Base-by-base conservation (phyloP, 768 basidiomycete genomes). In the Phylloporus scabripes region DNA sequence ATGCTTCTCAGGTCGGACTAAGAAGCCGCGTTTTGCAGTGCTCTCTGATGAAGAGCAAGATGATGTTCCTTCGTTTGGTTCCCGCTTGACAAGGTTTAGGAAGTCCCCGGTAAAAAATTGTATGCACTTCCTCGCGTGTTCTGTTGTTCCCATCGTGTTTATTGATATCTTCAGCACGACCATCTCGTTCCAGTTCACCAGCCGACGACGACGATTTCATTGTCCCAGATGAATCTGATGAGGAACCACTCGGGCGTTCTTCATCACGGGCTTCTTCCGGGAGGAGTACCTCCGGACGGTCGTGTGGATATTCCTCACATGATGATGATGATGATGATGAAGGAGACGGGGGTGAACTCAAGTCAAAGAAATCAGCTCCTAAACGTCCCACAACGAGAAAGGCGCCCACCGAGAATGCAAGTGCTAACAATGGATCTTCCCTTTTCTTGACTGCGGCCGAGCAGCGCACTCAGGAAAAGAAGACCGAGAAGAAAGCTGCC, bases 391-490 rank as follows among this genome's bases (percentile, higher is more conserved):
- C 66, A 14, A 53, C 63, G 15, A 67, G 63, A 55, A 71, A 65
- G 31, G 47, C 51, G 48, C 64, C 53, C 44, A 51, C 63, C 7
- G 60, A 66, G 5, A 54, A 56, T n/a, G 46, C 65, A 15, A 57
- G 63, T 23, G 64, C 64, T 21, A 59, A 62, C 38, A 66, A 69
- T 21, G 63, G 46, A 5, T 62, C 63, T 32, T 68, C 65, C 36
- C 64, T 68, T 8, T 89, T 94, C 69, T 72, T 93, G 48, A 95
- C 92, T 14, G 83, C 83, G 7, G 92, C 94, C 2, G 92, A 94
- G 63, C 77, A 77, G 55, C 77, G 86, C 6, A 76, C 81, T 41
- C 79, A 83, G 60, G 78, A 81, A 32, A 86, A 83, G 64, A 95
- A 92, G 64, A 80, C 81, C 12, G 83, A 85, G 48, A 94, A 95